Conservation (phyloP, 352 stramenopile species). For the Pythium monospermum region DNA sequence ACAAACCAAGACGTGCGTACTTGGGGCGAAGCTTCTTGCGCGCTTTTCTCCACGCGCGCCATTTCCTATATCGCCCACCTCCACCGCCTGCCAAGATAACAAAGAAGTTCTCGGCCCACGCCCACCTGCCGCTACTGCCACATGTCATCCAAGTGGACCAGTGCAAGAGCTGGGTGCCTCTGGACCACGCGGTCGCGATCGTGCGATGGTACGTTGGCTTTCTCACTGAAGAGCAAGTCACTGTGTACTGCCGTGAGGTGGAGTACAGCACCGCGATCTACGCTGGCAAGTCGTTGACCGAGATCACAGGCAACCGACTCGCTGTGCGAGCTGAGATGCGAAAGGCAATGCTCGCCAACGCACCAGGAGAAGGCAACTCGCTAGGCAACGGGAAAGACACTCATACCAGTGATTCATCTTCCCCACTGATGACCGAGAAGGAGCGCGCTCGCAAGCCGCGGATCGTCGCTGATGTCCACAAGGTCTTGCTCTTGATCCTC, state of each 20-base stretch:
- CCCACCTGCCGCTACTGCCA: background rate
- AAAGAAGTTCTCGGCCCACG: slow-evolving; percentile 5
- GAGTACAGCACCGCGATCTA: slow-evolving; percentile 67
- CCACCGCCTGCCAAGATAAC: slow-evolving; percentile 4
- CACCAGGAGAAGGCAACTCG: slow-evolving; percentile 9
- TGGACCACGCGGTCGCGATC: slow-evolving; percentile 53
- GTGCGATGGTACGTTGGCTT: slow-evolving; percentile 66
- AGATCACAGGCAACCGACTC: slow-evolving; percentile 57
- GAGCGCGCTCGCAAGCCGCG: slow-evolving; percentile 18
- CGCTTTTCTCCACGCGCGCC: slow-evolving; percentile 54
- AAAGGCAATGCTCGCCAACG: slow-evolving; percentile 42
- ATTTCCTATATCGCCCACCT: slow-evolving; percentile 35
- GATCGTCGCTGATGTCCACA: slow-evolving; percentile 58
- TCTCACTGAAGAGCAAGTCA: slow-evolving; percentile 44
- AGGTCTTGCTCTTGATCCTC: slow-evolving; percentile 50
- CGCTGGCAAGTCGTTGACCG: slow-evolving; percentile 35
- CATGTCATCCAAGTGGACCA: slow-evolving; percentile 53
- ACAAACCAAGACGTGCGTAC: slow-evolving; percentile 26
- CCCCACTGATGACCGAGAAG: too few species aligned
- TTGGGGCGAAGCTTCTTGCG: slow-evolving; percentile 61
- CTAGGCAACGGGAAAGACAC: background rate
- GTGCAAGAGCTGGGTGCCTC: slow-evolving; percentile 50
- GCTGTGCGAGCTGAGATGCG: slow-evolving; percentile 71
- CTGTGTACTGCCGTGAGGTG: slow-evolving; percentile 64
- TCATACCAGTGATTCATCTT: slow-evolving; percentile 5